Evolutionary conservation across 78 protist species (phyloP), one percentile per base, ranked within the genome.

Genomic region (Dictyostelium intermedium): DNA sequence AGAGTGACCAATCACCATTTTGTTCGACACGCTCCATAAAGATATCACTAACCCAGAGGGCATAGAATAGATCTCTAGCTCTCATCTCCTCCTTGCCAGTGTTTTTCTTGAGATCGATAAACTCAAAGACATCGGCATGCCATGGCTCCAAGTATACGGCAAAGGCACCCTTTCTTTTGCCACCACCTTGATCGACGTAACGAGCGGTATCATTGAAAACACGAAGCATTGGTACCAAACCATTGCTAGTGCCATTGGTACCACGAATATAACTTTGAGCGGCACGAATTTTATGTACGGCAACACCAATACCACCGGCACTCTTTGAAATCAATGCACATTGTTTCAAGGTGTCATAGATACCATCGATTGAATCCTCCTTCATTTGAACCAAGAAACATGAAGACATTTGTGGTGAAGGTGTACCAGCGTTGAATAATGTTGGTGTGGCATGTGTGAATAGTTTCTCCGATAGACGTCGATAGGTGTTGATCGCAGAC

Each of bases 91-190:
- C 99, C 23, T 82, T 87, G 63, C 99, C 99, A 43, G 92, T 92
- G 91, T 98, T 98, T 97, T 96, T 96, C 78, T 83, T 80, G 16
- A 98, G 93, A 14, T 97, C 97, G 11, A 98, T 25, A 76, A 98
- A 99, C 39, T 97, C 99, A 30, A 96, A 91, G 35, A 99, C 80
- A 72, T 99, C 99, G 0, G 99, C 97, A 92, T 99, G 99, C 99
- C 99, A 99, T 60, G 99, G 99, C 93, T 99, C 99, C 32, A 99
- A 96, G 95, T 99, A 99, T 32, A 98, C 91, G 27, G 99, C 99
- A 91, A 99, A 98, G 56, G 99, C 96, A n/a, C 99, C 99, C 77
- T 98, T 97, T 73, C 99, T 97, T 96, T 98, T 98, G 56, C 99
- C 99, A 10, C 99, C 99, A 30, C 99, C 98, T 92, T 99, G 99